A percentile compares a stretch with the other conserved stretches of the same genome.
These are phyloP conservation scores for Fusarium devonianum DNA, from an alignment of 2,329 filamentous ascomycete species.

Conservation along the genomic window DNA sequence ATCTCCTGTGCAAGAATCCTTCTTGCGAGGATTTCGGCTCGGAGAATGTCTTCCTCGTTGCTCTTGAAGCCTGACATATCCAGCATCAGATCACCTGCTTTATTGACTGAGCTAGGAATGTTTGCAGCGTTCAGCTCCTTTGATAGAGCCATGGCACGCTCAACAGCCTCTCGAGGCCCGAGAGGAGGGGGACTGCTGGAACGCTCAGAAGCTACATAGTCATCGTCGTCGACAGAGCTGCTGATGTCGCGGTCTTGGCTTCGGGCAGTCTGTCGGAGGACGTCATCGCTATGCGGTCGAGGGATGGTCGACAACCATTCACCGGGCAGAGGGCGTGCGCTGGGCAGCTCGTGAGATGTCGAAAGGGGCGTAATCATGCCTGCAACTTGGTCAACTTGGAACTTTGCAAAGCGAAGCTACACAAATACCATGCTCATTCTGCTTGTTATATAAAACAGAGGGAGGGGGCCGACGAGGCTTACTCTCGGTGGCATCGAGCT, in stretches of 20 bases:
- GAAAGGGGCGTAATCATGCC: slow-evolving; percentile 61
- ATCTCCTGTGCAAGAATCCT: slow-evolving; percentile 93
- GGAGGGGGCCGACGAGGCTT: slow-evolving; percentile 54
- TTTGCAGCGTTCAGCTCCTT: slow-evolving; percentile 88
- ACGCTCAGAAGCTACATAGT: slow-evolving; percentile 56
- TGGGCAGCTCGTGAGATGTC: slow-evolving; percentile 59
- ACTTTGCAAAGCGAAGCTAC: neutral
- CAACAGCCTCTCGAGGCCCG: slow-evolving; percentile 76
- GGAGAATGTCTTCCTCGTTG: slow-evolving; percentile 88
- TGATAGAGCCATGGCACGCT: slow-evolving; percentile 83
- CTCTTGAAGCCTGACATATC: slow-evolving; percentile 98
- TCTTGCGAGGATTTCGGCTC: slow-evolving; percentile 90
- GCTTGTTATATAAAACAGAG: slow-evolving; percentile 48
- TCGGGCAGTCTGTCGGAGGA: slow-evolving; percentile 58
- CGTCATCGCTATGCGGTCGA: slow-evolving; percentile 62
- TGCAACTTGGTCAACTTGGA: slow-evolving; percentile 15
- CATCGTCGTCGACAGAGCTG: slow-evolving; percentile 49
- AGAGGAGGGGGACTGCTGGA: slow-evolving; percentile 81
- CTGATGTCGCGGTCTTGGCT: slow-evolving; percentile 46
- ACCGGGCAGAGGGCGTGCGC: slow-evolving; percentile 55
- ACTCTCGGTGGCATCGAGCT: slow-evolving; percentile 61
- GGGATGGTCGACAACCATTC: slow-evolving; percentile 57
- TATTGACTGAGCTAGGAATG: slow-evolving; percentile 91
- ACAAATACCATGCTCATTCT: slow-evolving; percentile 44
- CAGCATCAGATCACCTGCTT: slow-evolving; percentile 92